phyloP scores from a whole-genome alignment of 805 yeast genomes.

The Wilhelminamyces savonicus region DNA sequence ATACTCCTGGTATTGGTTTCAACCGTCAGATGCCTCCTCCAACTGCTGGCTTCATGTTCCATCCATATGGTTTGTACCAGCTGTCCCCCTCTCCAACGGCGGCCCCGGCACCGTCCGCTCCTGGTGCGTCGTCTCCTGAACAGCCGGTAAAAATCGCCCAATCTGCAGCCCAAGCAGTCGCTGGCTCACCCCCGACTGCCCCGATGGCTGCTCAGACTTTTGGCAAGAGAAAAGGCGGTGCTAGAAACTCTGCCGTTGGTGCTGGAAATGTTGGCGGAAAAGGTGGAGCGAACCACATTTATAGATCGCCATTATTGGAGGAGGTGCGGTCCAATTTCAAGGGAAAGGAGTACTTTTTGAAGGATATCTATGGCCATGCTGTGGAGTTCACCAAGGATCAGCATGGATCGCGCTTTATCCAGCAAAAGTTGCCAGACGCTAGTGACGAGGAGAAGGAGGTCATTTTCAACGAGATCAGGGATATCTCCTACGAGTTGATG shows the following conservation, averaged over 20 bases:
- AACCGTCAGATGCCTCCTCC: slow-evolving; percentile 24
- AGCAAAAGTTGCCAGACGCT: slow-evolving; percentile 70
- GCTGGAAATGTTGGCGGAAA: slow-evolving; percentile 12
- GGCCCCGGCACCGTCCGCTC: slow-evolving; percentile 1
- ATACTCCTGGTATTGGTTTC: slow-evolving; percentile 29
- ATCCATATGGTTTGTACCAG: slow-evolving; percentile 40
- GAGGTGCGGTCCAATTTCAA: slow-evolving; percentile 67
- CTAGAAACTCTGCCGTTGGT: slow-evolving; percentile 5
- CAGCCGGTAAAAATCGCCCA: too few relatives aligned
- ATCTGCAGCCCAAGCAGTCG: too few relatives aligned
- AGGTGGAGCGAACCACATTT: slow-evolving; percentile 42
- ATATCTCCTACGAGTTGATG: slow-evolving; percentile 69
- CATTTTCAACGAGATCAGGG: slow-evolving; percentile 78
- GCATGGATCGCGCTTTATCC: slow-evolving; percentile 95
- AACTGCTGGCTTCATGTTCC: slow-evolving; percentile 38
- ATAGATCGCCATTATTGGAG: slow-evolving; percentile 75
- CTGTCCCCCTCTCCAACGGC: slow-evolving; percentile 15
- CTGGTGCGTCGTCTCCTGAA: neutral
- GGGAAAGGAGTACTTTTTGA: slow-evolving; percentile 55
- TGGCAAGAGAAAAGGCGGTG: slow-evolving; percentile 14
- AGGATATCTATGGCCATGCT: slow-evolving; percentile 79
- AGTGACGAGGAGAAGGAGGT: slow-evolving; percentile 65
- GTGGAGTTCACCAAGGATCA: slow-evolving; percentile 92
- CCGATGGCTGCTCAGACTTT: too few relatives aligned
- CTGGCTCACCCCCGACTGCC: too few relatives aligned